Evolutionary conservation across 139 green algal species (phyloP).

Genomic region (Trebouxia sp.): DNA sequence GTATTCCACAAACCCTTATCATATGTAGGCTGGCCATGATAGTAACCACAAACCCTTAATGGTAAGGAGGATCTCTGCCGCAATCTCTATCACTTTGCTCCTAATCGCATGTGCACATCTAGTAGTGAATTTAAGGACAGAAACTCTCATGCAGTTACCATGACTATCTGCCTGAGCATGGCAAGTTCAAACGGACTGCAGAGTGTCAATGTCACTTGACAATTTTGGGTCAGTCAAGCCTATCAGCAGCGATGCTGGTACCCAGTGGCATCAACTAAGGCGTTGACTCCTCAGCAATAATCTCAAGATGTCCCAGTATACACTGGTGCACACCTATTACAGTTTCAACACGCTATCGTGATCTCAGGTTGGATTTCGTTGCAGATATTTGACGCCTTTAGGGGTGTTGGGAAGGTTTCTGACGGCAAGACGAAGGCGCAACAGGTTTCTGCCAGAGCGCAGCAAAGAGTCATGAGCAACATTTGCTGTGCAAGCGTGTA

Average conservation of each 20-base stretch:
- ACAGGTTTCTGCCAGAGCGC: constrained; percentile 38
- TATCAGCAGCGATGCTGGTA: no score
- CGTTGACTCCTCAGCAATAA: no score
- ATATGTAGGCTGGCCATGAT: not conserved
- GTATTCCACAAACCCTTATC: not conserved
- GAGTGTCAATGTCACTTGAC: not conserved
- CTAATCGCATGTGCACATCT: not conserved
- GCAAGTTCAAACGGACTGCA: not conserved
- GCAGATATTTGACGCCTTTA: constrained; percentile 36
- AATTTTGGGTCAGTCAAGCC: not conserved
- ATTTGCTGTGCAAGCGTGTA: not conserved
- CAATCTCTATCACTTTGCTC: not conserved
- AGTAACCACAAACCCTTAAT: not conserved
- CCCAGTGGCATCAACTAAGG: no score
- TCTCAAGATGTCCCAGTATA: no score
- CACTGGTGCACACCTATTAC: no score
- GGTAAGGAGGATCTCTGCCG: not conserved
- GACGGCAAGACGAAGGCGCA: constrained; percentile 10
- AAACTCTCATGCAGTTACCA: no score
- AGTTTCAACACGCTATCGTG: no score
- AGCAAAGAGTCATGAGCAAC: not conserved
- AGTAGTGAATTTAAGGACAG: not conserved
- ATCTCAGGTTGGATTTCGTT: no score
- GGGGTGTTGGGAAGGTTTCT: constrained; percentile 37
- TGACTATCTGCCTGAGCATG: not conserved